These are phyloP conservation scores for Apiospora rasikravindrae DNA, from an alignment of 2,329 filamentous ascomycete genomes.

Conservation along the genomic window DNA sequence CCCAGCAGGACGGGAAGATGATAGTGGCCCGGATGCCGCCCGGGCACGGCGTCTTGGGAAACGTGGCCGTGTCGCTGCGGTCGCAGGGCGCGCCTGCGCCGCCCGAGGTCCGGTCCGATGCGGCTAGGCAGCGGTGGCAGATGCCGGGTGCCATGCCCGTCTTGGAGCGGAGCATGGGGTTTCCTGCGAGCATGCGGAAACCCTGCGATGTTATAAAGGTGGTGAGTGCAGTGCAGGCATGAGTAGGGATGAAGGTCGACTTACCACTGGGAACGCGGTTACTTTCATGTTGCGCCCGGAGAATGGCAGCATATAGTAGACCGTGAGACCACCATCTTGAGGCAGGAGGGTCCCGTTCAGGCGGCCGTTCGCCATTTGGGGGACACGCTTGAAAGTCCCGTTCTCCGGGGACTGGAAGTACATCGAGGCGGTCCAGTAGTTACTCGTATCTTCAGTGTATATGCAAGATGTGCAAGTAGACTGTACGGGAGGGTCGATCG, in stretches of 20 bases:
- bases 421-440: conserved; percentile 71
- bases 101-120: conserved; percentile 37
- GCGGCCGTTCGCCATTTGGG: conserved; percentile 54
- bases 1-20: conserved; percentile 67
- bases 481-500: conserved; percentile 43
- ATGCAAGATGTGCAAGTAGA: conserved; percentile 71
- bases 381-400: conserved; percentile 68
- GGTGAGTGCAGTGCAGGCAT: conserved; percentile 37
- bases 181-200: conserved; percentile 70
- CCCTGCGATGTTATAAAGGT: conserved; percentile 59
- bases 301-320: conserved; percentile 60
- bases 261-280: conserved; percentile 6
- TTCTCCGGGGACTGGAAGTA: conserved; percentile 61
- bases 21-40: conserved; percentile 58
- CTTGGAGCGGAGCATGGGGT: conserved; percentile 56
- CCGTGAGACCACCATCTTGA: conserved; percentile 45
- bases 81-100: conserved; percentile 32
- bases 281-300: conserved; percentile 62
- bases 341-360: conserved; percentile 59
- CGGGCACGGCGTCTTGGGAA: conserved; percentile 58
- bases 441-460: conserved; percentile 65
- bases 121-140: conserved; percentile 59
- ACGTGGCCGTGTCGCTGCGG: conserved; percentile 49
- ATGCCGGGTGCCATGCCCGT: conserved; percentile 54
- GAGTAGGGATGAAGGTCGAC: conserved; percentile 7